These are phyloP conservation scores for Paramecium primaurelia DNA, from an alignment of 73 alveolate species.

Conservation along the genomic window DNA sequence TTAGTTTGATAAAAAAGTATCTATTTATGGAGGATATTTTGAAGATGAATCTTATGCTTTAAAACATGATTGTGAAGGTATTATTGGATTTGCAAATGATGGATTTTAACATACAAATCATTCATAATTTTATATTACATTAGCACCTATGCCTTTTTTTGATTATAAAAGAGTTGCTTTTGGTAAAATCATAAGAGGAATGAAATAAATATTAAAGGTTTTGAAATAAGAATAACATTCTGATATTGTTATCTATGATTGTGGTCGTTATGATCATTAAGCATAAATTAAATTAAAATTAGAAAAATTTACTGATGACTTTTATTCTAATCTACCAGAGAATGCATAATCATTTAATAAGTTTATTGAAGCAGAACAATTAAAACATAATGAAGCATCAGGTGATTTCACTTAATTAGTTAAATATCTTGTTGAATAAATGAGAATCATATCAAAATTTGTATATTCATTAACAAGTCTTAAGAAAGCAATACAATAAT, in stretches of 20 bases:
- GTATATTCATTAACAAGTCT: background rate
- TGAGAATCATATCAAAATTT: background rate
- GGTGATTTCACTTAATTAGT: conserved; percentile 28
- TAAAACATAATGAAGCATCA: conserved; percentile 33
- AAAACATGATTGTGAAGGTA: conserved; percentile 51
- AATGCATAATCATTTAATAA: background rate
- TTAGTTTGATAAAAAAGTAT: conserved; percentile 34
- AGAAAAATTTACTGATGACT: conserved; percentile 23
- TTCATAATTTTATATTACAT: conserved; percentile 56
- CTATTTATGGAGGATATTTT: conserved; percentile 50
- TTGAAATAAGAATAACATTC: background rate
- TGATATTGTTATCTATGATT: background rate
- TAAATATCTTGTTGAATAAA: background rate
- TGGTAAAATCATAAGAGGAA: conserved; percentile 49
- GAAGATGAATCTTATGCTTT: conserved; percentile 62
- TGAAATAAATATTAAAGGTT: background rate
- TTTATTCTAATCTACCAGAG: background rate
- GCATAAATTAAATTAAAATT: background rate
- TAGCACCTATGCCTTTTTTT: conserved; percentile 47
- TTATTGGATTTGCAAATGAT: conserved; percentile 48
- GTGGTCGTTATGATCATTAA: conserved; percentile 38
- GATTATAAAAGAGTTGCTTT: conserved; percentile 57
- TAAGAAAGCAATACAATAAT: background rate
- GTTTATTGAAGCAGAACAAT: conserved; percentile 6
- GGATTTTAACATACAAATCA: conserved; percentile 57